Evolutionary conservation across 805 yeast species (phyloP), one percentile per base, ranked within the genome.

Genomic region (Ogataea glucozyma): DNA sequence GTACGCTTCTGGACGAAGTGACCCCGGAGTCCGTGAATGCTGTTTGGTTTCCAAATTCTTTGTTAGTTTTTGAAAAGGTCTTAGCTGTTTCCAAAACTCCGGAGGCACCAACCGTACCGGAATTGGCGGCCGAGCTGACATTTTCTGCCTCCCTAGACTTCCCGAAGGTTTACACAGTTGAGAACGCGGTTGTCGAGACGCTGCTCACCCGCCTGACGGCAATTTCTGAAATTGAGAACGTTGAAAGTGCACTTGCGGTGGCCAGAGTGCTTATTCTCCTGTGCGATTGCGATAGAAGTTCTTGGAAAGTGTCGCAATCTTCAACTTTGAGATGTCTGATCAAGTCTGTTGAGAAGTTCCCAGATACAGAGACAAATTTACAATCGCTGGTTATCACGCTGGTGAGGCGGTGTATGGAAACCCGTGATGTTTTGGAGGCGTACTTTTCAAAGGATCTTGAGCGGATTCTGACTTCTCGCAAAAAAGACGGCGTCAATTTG

Each of bases 391-490:
- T 81, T 16, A 69, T 79, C 1, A 66, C 78, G 10, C 65, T 88
- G 24, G 60, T 83, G 1, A 75, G 96, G 57, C 70, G 85, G 32
- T 81, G 89, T 44, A 79, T 83, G 58, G 97, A 89, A 60, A 75
- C 79, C 3, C 59, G 66, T 0, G 72, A 70, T 0, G 64, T 76
- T 10, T 65, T 88, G 4, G 66, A 69, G 21, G 65, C 66, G 8
- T 64, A 75, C 27, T 76, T 87, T 54, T 53, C 64, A 0, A 66
- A 72, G 17, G 88, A 83, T 43, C 58, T 86, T 9, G 59, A 71
- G 3, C 67, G 64, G 19, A 64, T 71, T 22, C 71, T 81, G 35
- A 14, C 35, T 14, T 19, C 40, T 19, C 60, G 58, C 34, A 59
- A 41, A 46, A 57, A 51, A 40, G 49, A 47, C 12, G 16, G 13